Conservation (phyloP, 148 eudicot genomes). For the Vaccinium corymbosum region DNA sequence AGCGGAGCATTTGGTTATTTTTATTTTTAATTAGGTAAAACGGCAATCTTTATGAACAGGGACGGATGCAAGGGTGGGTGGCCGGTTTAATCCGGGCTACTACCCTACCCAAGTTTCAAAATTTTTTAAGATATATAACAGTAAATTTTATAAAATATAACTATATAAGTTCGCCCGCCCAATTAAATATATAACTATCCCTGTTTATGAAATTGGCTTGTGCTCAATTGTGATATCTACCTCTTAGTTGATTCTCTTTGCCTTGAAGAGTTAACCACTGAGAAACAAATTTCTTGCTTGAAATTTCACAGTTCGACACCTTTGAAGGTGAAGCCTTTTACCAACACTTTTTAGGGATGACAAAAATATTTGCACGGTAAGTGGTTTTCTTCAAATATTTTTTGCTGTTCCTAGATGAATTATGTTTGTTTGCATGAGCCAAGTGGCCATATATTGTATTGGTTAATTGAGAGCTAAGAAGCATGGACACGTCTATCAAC, state of each 20-base stretch:
- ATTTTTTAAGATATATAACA: too few relatives aligned
- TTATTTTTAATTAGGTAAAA: not conserved
- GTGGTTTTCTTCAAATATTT: not conserved
- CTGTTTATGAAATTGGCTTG: too few relatives aligned
- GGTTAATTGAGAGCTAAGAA: too few relatives aligned
- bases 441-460: not conserved
- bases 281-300: not conserved
- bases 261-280: not conserved
- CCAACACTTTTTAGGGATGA: not conserved
- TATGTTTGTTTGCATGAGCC: not conserved
- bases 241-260: constrained; percentile 6
- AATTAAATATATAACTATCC: too few relatives aligned
- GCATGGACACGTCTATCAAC: too few relatives aligned
- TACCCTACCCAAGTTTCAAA: too few relatives aligned
- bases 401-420: not conserved
- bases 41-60: not conserved
- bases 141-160: too few relatives aligned
- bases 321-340: not conserved
- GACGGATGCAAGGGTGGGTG: too few relatives aligned
- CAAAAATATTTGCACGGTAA: not conserved
- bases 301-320: not conserved
- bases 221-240: not conserved
- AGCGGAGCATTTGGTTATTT: not conserved
- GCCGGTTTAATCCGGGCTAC: too few relatives aligned
- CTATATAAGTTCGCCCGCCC: too few relatives aligned